phyloP scores from a whole-genome alignment of 495 filamentous ascomycete species.

The Neurospora cerealis region DNA sequence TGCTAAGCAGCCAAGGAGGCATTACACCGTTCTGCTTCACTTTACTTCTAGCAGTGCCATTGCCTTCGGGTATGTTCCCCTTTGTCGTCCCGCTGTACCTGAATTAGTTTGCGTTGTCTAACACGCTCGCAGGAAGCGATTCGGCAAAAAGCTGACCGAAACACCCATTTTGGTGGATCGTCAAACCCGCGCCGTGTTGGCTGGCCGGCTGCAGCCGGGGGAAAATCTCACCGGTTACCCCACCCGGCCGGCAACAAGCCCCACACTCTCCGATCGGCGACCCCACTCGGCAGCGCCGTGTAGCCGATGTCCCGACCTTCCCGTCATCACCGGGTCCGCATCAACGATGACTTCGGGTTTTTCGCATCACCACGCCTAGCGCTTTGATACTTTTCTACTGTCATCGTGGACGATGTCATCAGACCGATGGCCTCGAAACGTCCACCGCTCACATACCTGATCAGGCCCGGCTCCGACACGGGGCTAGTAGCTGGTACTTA shows the following conservation, averaged over 20 bases:
- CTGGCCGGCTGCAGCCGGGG: neutral
- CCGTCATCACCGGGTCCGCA: neutral
- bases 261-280: neutral
- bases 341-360: neutral
- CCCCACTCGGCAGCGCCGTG: neutral
- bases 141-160: neutral
- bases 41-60: neutral
- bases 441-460: neutral
- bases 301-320: neutral
- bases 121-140: neutral
- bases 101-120: neutral
- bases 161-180: neutral
- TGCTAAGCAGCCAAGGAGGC: neutral
- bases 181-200: neutral
- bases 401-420: neutral
- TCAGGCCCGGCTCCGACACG: neutral
- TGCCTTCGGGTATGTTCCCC: neutral
- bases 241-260: neutral
- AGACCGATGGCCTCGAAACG: neutral
- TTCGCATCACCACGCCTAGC: neutral
- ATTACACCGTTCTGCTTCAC: neutral
- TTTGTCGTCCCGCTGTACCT: neutral
- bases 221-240: neutral
- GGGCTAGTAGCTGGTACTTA: neutral
- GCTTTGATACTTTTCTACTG: neutral